Conservation (phyloP, 805 yeast genomes). For the Candida ortonii region DNA sequence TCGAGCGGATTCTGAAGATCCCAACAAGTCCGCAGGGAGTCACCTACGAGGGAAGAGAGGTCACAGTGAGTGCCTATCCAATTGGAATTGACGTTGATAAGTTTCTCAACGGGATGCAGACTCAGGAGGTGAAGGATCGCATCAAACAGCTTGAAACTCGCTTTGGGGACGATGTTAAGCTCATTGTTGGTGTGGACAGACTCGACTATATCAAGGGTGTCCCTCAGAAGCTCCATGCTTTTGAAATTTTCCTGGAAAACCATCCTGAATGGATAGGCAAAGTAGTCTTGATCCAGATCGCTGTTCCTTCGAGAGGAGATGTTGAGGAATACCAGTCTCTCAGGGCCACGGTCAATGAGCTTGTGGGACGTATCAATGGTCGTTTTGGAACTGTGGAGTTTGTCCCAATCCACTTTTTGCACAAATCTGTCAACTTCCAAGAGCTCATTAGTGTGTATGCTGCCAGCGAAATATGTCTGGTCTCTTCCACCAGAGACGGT, state of each 20-base stretch:
- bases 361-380: conserved; percentile 96
- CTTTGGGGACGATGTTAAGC: conserved; percentile 71
- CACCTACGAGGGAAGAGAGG: conserved; percentile 68
- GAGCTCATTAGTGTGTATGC: conserved; percentile 88
- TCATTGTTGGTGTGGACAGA: conserved; percentile 95
- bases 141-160: conserved; percentile 55
- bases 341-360: conserved; percentile 90
- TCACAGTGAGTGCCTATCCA: conserved; percentile 95
- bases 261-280: conserved; percentile 99
- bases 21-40: conserved; percentile 91
- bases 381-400: conserved; percentile 95
- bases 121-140: conserved; percentile 60
- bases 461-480: conserved; percentile 85
- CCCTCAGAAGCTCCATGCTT: conserved; percentile 94
- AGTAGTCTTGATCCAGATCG: conserved; percentile 92
- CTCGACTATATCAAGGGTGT: conserved; percentile 97
- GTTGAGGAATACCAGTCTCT: conserved; percentile 96
- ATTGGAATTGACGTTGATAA: conserved; percentile 96
- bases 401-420: conserved; percentile 96
- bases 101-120: conserved; percentile 73
- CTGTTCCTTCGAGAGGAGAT: conserved; percentile 96
- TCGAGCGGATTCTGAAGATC: conserved; percentile 76
- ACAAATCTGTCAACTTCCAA: conserved; percentile 84
- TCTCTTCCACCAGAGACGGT: conserved; percentile 94
- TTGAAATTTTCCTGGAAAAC: conserved; percentile 85